phyloP scores from a whole-genome alignment of 2,329 filamentous ascomycete genomes.

The Orbilia brochopaga region DNA sequence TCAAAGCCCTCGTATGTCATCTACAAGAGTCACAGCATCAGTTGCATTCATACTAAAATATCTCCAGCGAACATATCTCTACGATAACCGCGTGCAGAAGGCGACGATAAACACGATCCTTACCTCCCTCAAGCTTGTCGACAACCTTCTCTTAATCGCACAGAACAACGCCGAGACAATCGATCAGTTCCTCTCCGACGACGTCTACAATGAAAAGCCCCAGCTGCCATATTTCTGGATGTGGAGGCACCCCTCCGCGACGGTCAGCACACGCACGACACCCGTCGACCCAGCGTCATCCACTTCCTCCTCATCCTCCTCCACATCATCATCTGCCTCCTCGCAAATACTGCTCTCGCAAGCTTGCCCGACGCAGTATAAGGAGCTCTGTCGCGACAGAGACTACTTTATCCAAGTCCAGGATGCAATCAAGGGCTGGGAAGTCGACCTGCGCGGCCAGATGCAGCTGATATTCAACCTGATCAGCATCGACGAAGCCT shows the following conservation, averaged over 20 bases:
- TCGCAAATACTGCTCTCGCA: conserved; percentile 10
- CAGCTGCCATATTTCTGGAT: conserved; percentile 41
- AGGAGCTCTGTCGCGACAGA: conserved; percentile 25
- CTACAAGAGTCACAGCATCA: not conserved
- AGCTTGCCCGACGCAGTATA: conserved; percentile 33
- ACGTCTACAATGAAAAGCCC: conserved; percentile 36
- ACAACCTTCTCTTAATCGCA: conserved; percentile 40
- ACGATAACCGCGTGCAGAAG: conserved; percentile 49
- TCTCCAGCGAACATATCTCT: conserved; percentile 40
- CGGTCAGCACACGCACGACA: not conserved
- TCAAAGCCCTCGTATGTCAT: conserved; percentile 38
- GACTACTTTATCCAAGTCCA: conserved; percentile 39
- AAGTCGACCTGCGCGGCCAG: conserved; percentile 37
- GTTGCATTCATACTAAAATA: not conserved
- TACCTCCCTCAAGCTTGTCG: conserved; percentile 44
- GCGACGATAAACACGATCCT: conserved; percentile 49
- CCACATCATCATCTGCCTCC: not conserved
- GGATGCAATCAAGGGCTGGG: conserved; percentile 29
- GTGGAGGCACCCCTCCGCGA: conserved; percentile 11
- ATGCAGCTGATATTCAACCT: conserved; percentile 52
- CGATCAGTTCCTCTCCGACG: conserved; percentile 31
- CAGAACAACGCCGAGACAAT: conserved; percentile 46
- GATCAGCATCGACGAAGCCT: conserved; percentile 53
- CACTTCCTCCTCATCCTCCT: not conserved
- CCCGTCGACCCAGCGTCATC: not conserved